Evolutionary conservation across 1,284 basidiomycete species (phyloP).

Genomic region (Irpex sp.): DNA sequence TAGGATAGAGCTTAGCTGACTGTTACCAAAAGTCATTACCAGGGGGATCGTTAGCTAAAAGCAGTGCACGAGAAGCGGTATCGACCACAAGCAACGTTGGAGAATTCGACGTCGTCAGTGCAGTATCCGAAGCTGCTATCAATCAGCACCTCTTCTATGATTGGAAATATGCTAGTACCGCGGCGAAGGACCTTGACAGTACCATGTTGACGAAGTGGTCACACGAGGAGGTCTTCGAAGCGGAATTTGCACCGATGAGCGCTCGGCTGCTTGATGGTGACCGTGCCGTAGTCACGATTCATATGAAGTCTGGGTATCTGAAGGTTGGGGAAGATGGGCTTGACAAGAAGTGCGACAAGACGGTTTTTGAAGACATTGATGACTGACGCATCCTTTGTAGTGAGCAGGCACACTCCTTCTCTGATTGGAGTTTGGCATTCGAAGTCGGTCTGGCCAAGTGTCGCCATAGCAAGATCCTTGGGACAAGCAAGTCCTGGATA

Average conservation of each 20-base stretch:
- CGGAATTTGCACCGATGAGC: constrained; percentile 31
- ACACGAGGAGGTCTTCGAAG: constrained; percentile 32
- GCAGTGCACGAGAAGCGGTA: constrained; percentile 24
- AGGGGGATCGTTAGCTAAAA: neutral
- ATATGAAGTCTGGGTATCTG: constrained; percentile 17
- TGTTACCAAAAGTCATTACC: neutral
- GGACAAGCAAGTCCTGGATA: constrained; percentile 7
- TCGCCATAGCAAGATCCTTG: constrained; percentile 17
- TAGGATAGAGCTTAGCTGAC: neutral
- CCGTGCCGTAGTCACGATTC: constrained; percentile 20
- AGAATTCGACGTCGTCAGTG: constrained; percentile 40
- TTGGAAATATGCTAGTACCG: constrained; percentile 14
- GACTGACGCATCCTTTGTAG: too few relatives aligned
- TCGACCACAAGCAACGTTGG: constrained; percentile 29
- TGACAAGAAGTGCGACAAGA: too few relatives aligned
- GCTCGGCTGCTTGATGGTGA: constrained; percentile 23
- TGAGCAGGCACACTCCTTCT: constrained; percentile 13
- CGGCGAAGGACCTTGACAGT: neutral
- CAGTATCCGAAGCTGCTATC: constrained; percentile 38
- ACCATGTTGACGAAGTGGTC: constrained; percentile 28
- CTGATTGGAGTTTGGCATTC: constrained; percentile 32
- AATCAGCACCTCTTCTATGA: constrained; percentile 34
- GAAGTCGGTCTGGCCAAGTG: constrained; percentile 29
- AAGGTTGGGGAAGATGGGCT: constrained; percentile 12
- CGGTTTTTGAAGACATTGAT: too few relatives aligned